Conservation (phyloP, 176 grass and related monocot species). For the Triticum urartu region DNA sequence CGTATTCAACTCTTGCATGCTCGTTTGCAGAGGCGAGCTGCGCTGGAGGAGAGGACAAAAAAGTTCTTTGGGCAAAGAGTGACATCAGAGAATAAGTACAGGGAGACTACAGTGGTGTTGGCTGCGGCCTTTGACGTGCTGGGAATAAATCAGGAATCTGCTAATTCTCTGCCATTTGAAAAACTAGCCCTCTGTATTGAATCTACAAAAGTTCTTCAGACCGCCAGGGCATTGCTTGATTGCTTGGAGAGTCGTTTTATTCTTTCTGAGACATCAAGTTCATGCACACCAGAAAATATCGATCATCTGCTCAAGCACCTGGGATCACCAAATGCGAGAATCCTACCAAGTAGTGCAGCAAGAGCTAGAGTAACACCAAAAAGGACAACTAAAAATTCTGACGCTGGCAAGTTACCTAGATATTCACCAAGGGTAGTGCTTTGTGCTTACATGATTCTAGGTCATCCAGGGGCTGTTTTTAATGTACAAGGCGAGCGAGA, state of each 20-base stretch:
- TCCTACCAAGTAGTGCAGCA: slow-evolving; percentile 23
- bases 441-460: slow-evolving; percentile 98
- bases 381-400: slow-evolving; percentile 28
- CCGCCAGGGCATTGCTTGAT: slow-evolving; percentile 67
- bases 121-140: slow-evolving; percentile 60
- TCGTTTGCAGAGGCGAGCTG: slow-evolving; percentile 63
- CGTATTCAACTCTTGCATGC: slow-evolving; percentile 66
- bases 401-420: slow-evolving; percentile 47
- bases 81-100: slow-evolving; percentile 69
- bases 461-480: slow-evolving; percentile 79
- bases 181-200: slow-evolving; percentile 70
- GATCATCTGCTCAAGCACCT: slow-evolving; percentile 81
- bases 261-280: slow-evolving; percentile 55
- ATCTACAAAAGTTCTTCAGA: slow-evolving; percentile 66
- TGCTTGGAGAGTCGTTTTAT: slow-evolving; percentile 73
- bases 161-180: slow-evolving; percentile 77
- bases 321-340: slow-evolving; percentile 55
- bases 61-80: slow-evolving; percentile 53
- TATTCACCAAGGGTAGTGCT: slow-evolving; percentile 78
- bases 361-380: slow-evolving; percentile 37
- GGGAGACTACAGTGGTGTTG: slow-evolving; percentile 67
- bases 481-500: slow-evolving; percentile 67
- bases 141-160: slow-evolving; percentile 54
- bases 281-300: slow-evolving; percentile 57
- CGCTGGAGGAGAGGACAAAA: slow-evolving; percentile 68